These are phyloP conservation scores for Metarhizium anisopliae DNA, from an alignment of 2,329 filamentous ascomycete species.

Conservation along the genomic window DNA sequence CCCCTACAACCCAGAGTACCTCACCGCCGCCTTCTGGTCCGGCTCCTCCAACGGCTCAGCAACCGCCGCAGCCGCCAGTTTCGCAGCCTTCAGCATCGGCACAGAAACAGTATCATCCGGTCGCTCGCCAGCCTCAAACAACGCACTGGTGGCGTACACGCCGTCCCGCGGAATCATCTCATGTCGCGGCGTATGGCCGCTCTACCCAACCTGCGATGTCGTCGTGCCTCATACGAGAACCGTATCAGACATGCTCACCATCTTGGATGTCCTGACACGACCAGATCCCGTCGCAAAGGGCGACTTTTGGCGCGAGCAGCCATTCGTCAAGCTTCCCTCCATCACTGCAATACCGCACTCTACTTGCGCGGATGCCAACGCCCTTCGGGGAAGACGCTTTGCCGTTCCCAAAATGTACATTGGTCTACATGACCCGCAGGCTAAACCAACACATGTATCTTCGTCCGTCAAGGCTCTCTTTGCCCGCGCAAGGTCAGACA, in stretches of 20 bases:
- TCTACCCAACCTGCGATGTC: slow-evolving; percentile 45
- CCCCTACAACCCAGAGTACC: slow-evolving; percentile 42
- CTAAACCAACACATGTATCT: slow-evolving; percentile 9
- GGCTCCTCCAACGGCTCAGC: slow-evolving; percentile 47
- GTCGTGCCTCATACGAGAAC: slow-evolving; percentile 41
- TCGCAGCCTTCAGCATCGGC: slow-evolving; percentile 42
- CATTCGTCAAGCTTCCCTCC: slow-evolving; percentile 27
- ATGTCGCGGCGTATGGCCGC: slow-evolving; percentile 40
- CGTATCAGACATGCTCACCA: slow-evolving; percentile 35
- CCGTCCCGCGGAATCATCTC: slow-evolving; percentile 42
- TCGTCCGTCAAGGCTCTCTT: slow-evolving; percentile 13
- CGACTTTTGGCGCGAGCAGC: slow-evolving; percentile 46
- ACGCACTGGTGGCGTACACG: slow-evolving; percentile 43
- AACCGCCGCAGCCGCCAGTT: slow-evolving; percentile 37
- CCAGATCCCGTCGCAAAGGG: slow-evolving; percentile 31
- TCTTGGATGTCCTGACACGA: slow-evolving; percentile 36
- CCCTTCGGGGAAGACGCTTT: slow-evolving; percentile 33
- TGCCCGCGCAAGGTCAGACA: slow-evolving; percentile 20
- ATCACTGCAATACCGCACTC: slow-evolving; percentile 16
- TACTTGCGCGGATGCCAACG: slow-evolving; percentile 5
- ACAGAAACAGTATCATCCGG: slow-evolving; percentile 46
- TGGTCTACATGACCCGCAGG: slow-evolving; percentile 20
- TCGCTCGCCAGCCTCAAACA: slow-evolving; percentile 44
- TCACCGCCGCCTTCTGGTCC: slow-evolving; percentile 44
- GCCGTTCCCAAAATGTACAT: slow-evolving; percentile 42